A percentile compares a stretch with the other conserved stretches of the same genome.
Evolutionary conservation across 2,329 filamentous ascomycete genomes (phyloP).

Genomic region (Exophiala xenobiotica): DNA sequence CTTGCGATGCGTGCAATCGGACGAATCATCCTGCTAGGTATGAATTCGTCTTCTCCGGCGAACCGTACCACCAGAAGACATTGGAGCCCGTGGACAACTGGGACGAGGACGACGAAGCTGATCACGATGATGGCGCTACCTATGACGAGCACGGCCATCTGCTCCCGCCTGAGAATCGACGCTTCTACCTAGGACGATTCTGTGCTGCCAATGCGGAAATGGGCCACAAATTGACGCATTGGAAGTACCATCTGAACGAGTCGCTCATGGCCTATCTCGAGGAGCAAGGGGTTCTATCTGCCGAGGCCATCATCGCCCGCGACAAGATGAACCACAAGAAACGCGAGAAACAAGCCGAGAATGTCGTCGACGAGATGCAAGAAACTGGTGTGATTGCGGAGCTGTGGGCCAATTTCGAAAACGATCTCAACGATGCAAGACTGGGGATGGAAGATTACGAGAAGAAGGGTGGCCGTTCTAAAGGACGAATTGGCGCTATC

Average conservation of each 20-base stretch:
- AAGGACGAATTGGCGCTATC: constrained; percentile 24
- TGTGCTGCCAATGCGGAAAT: constrained; percentile 66
- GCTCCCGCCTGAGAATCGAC: constrained; percentile 45
- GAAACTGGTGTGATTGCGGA: constrained; percentile 57
- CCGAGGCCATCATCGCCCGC: constrained; percentile 59
- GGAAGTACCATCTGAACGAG: constrained; percentile 71
- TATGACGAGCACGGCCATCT: constrained; percentile 49
- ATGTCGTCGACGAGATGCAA: constrained; percentile 65
- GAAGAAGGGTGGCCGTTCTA: constrained; percentile 24
- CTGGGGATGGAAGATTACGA: constrained; percentile 43
- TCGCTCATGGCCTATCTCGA: constrained; percentile 66
- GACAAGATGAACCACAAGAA: constrained; percentile 62
- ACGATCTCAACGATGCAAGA: constrained; percentile 59
- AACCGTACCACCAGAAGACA: constrained; percentile 64
- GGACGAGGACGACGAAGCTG: constrained; percentile 34
- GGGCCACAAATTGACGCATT: constrained; percentile 71
- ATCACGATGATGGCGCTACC: constrained; percentile 41
- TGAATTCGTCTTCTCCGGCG: constrained; percentile 62
- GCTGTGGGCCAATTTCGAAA: constrained; percentile 66
- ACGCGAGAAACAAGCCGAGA: constrained; percentile 59
- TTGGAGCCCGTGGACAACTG: constrained; percentile 62
- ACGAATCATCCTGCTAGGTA: constrained; percentile 66
- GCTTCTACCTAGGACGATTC: constrained; percentile 56
- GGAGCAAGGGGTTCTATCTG: constrained; percentile 56
- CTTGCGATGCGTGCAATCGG: constrained; percentile 71